Evolutionary conservation across 2,329 filamentous ascomycete genomes (phyloP).

Genomic region (Penicillium digitatum): DNA sequence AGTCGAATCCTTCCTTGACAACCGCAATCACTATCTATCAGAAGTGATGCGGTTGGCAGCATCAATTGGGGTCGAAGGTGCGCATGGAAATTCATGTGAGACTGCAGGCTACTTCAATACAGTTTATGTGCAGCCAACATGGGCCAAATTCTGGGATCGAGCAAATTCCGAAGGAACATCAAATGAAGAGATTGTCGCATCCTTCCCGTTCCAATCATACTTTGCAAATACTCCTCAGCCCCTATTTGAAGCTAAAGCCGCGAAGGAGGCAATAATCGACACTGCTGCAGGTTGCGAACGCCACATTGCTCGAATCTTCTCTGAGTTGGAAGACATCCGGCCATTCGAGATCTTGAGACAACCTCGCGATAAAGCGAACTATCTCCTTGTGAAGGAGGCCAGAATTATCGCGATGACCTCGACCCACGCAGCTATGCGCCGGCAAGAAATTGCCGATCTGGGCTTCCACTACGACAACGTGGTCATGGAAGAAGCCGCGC

Average conservation of each 20-base stretch:
- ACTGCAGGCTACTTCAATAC: conserved; percentile 95
- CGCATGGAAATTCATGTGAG: conserved; percentile 94
- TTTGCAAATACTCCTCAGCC: conserved; percentile 85
- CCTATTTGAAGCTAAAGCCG: conserved; percentile 65
- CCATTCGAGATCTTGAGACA: conserved; percentile 91
- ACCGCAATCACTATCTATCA: conserved; percentile 69
- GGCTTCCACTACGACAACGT: conserved; percentile 98
- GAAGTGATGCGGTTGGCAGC: conserved; percentile 83
- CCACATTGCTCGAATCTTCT: conserved; percentile 86
- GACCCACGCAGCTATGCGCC: conserved; percentile 91
- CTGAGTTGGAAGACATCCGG: conserved; percentile 84
- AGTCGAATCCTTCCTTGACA: conserved; percentile 91
- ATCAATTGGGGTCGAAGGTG: conserved; percentile 81
- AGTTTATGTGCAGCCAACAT: conserved; percentile 83
- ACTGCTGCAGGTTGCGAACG: conserved; percentile 79
- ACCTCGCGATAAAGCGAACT: conserved; percentile 90
- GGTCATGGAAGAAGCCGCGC: conserved; percentile 96
- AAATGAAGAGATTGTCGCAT: conserved; percentile 60
- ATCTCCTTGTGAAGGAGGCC: conserved; percentile 91
- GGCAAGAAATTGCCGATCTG: conserved; percentile 83
- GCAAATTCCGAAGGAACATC: conserved; percentile 55
- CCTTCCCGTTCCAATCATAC: conserved; percentile 84
- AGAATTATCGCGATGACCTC: conserved; percentile 98
- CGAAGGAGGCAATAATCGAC: conserved; percentile 67
- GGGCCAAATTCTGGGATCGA: conserved; percentile 75